Evolutionary conservation across 352 stramenopile species (phyloP), one percentile per base, ranked within the genome.

Genomic region (Phytophthora chlamydospora): DNA sequence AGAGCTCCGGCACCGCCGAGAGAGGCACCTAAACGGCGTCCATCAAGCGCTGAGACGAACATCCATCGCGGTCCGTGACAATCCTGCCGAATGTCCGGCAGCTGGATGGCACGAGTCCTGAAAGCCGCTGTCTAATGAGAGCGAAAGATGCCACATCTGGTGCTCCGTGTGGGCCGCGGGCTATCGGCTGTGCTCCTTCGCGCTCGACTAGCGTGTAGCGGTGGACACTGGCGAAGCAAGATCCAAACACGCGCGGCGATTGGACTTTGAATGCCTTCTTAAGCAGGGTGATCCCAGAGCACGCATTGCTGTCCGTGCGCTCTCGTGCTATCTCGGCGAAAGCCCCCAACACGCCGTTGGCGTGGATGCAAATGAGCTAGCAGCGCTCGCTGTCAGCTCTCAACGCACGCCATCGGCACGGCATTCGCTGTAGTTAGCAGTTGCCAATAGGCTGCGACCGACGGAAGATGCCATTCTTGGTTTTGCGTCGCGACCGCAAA

Each of bases 91-190:
- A 39, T 50, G 43, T n/a, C 21, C 21, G 21, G 21, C 21, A 24
- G 21, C 21, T 24, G 21, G 21, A 3, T 3, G 21, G 21, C 21
- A 24, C 21, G 21, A 24, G 21, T 24, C 21, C 21, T 24, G 21
- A 24, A 24, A 24, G 21, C 21, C 21, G 2, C 24, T 21, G 42
- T 38, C 6, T 4, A 9, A 33, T 21, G 38, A 27, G 12, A 41
- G 38, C 33, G 50, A 47, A 58, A 40, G 50, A 58, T 48, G 38
- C 7, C 50, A 58, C 50, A 57, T 46, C 38, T 58, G 50, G 50
- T 40, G 29, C 38, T 35, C 16, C 38, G 17, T 41, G 27, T 48
- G 49, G 38, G 2, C 27, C 17, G 38, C 27, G 31, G 38, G 21
- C 50, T 11, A 41, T 58, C 29, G 39, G 32, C 32, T 58, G 38